A percentile compares a stretch with the other conserved stretches of the same genome.
phyloP scores from a whole-genome alignment of 2,329 filamentous ascomycete genomes.

The Aureobasidium melanogenum region DNA sequence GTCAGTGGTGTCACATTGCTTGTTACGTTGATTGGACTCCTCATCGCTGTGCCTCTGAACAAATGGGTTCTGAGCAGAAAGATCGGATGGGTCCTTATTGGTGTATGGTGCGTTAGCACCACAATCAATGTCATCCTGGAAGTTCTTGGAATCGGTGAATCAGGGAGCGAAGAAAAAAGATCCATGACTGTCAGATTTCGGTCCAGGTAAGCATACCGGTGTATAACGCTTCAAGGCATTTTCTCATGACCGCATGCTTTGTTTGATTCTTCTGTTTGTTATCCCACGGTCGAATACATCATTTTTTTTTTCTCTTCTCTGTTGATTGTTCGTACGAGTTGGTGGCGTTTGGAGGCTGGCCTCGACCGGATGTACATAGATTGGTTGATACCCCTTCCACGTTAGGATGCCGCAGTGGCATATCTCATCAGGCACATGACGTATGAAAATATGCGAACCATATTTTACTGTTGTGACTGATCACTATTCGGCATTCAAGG shows the following conservation, averaged over 20 bases:
- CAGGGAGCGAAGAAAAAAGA: background rate
- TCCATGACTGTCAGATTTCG: background rate
- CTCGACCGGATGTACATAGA: background rate
- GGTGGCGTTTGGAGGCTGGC: background rate
- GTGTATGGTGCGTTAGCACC: slow-evolving; percentile 73
- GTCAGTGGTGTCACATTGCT: slow-evolving; percentile 79
- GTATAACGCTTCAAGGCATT: background rate
- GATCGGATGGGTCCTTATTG: slow-evolving; percentile 74
- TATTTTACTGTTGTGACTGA: background rate
- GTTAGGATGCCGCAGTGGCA: background rate
- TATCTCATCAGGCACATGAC: slow-evolving; percentile 4
- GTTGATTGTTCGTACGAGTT: background rate
- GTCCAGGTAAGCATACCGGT: background rate
- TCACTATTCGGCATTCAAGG: background rate
- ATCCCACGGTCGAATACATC: background rate
- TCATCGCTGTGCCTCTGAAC: slow-evolving; percentile 76
- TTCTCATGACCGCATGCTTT: too few relatives aligned
- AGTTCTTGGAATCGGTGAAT: slow-evolving; percentile 34
- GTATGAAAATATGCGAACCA: background rate
- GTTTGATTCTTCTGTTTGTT: background rate
- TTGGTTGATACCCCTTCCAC: background rate
- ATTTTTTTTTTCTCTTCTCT: background rate
- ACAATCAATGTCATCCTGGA: slow-evolving; percentile 75
- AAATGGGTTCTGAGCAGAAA: slow-evolving; percentile 74
- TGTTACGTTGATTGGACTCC: slow-evolving; percentile 65